A percentile compares a stretch with the other conserved stretches of the same genome.
Evolutionary conservation across 2,329 filamentous ascomycete genomes (phyloP).

Genomic region (Cladosporium phlei): DNA sequence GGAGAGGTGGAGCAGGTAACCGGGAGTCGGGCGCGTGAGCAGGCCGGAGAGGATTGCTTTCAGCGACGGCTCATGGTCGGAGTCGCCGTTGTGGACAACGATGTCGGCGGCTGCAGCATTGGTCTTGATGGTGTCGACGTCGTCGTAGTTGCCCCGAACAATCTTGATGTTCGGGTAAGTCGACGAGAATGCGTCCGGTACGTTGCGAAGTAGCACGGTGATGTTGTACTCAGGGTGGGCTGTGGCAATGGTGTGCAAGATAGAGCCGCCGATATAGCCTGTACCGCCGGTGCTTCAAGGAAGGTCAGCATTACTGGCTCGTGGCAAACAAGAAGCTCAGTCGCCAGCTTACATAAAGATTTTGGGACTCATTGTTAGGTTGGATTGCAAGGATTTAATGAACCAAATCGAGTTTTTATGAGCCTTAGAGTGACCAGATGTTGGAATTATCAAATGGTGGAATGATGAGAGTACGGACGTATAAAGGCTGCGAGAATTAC

Average conservation of each 20-base stretch:
- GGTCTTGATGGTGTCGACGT: conserved; percentile 36
- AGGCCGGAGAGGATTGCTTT: conserved; percentile 49
- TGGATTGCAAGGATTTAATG: too few relatives aligned
- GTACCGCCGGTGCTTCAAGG: conserved; percentile 45
- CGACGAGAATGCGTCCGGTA: conserved; percentile 35
- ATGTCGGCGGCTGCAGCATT: conserved; percentile 46
- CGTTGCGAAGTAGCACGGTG: conserved; percentile 41
- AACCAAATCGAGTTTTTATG: too few relatives aligned
- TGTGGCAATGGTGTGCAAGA: conserved; percentile 42
- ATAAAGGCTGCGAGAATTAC: too few relatives aligned
- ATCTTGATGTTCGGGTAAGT: conserved; percentile 31
- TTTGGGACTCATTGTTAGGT: background rate
- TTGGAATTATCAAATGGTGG: too few relatives aligned
- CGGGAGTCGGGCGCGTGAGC: conserved; percentile 36
- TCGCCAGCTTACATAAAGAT: conserved; percentile 1
- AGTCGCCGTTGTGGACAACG: conserved; percentile 39
- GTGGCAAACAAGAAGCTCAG: too few relatives aligned
- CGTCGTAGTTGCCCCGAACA: conserved; percentile 42
- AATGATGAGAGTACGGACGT: too few relatives aligned
- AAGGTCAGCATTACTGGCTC: background rate
- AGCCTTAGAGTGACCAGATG: too few relatives aligned
- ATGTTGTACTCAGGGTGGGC: conserved; percentile 46
- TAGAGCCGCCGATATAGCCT: conserved; percentile 52
- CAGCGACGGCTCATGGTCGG: conserved; percentile 41
- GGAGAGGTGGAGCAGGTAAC: conserved; percentile 44